Percentiles rank a stretch among this genome's conserved stretches.
Evolutionary conservation across 495 filamentous ascomycete species (phyloP).

Genomic region (Thozetella sp.): DNA sequence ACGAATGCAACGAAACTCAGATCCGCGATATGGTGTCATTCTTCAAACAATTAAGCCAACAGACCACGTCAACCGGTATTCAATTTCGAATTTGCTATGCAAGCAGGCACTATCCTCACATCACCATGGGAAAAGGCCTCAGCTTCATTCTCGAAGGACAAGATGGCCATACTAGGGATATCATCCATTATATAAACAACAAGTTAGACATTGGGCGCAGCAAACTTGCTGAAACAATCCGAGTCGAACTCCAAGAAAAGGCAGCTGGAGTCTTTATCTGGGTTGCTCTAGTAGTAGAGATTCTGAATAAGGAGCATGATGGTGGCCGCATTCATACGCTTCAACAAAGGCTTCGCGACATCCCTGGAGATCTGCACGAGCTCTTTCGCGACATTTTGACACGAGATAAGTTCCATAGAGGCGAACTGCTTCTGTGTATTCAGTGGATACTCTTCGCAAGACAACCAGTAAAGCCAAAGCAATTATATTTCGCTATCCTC

Average conservation of each 20-base stretch:
- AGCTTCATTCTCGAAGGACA: constrained; percentile 21
- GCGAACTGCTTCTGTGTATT: constrained; percentile 33
- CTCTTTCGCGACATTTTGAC: constrained; percentile 38
- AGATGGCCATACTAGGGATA: constrained; percentile 23
- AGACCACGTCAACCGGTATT: constrained; percentile 2
- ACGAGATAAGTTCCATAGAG: constrained; percentile 23
- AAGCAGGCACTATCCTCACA: constrained; percentile 52
- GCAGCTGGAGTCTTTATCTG: constrained; percentile 50
- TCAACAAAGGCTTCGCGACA: constrained; percentile 21
- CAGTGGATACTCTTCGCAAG: constrained; percentile 40
- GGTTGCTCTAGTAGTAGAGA: constrained; percentile 45
- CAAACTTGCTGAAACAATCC: constrained; percentile 24
- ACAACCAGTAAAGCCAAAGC: constrained; percentile 24
- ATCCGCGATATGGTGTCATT: constrained; percentile 33
- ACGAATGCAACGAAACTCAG: constrained; percentile 38
- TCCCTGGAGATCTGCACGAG: constrained; percentile 29
- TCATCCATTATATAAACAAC: constrained; percentile 17
- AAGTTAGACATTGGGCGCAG: constrained; percentile 16
- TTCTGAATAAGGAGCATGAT: constrained; percentile 42
- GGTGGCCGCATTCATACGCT: constrained; percentile 16
- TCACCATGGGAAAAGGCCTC: constrained; percentile 33
- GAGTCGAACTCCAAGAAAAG: constrained; percentile 33
- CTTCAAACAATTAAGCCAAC: constrained; percentile 28
- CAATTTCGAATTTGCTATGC: constrained; percentile 42
- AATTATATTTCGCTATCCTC: constrained; percentile 40